A percentile compares a stretch with the other conserved stretches of the same genome.
Conservation (phyloP, 2,329 filamentous ascomycete species). For the Colletotrichum lupini region DNA sequence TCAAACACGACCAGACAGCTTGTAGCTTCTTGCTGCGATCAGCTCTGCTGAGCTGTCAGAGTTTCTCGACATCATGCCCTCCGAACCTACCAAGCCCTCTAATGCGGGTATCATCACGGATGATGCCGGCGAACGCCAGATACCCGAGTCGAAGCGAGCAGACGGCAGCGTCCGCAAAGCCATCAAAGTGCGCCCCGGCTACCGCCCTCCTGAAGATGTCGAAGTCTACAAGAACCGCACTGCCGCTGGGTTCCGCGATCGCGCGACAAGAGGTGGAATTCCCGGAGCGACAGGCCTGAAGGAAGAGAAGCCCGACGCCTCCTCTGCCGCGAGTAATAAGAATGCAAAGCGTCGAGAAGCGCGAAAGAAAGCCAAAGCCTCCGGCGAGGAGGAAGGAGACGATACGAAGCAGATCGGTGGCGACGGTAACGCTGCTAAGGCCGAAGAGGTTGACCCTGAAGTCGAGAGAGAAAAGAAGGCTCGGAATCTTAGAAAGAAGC, state of each 20-base stretch:
- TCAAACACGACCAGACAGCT: neutral
- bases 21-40: neutral
- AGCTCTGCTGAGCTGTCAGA: neutral
- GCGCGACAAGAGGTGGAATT: constrained; percentile 71
- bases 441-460: constrained; percentile 71
- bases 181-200: constrained; percentile 93
- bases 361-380: constrained; percentile 64
- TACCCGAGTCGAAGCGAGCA: constrained; percentile 85
- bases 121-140: constrained; percentile 82
- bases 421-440: constrained; percentile 40
- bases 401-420: constrained; percentile 43
- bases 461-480: constrained; percentile 92
- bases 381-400: constrained; percentile 65
- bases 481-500: constrained; percentile 90
- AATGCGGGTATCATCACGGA: constrained; percentile 83
- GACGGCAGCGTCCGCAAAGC: constrained; percentile 94
- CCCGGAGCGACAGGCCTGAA: constrained; percentile 76
- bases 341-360: constrained; percentile 81
- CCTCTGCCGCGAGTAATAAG: constrained; percentile 72
- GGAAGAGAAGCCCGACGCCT: constrained; percentile 60
- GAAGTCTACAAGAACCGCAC: constrained; percentile 95
- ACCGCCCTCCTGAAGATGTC: constrained; percentile 93
- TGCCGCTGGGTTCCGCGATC: constrained; percentile 85
- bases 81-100: constrained; percentile 54
- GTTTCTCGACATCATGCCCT: constrained; percentile 44